phyloP scores from a whole-genome alignment of 805 yeast genomes.

The Maudiozyma barnettii region DNA sequence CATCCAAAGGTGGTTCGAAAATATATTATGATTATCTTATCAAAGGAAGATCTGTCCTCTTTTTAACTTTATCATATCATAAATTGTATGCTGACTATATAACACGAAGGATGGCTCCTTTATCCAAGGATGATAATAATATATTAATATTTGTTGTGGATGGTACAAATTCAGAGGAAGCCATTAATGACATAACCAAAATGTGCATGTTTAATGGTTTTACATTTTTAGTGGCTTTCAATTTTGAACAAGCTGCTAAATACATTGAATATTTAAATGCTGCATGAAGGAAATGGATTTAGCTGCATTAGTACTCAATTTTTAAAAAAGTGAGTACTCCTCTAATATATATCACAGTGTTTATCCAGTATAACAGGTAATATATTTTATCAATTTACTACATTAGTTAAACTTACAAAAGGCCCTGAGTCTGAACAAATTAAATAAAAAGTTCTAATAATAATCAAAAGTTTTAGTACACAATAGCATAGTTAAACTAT shows the following conservation, averaged over 20 bases:
- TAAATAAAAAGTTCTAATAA: no score
- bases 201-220: slow-evolving; percentile 34
- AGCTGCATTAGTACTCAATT: not conserved
- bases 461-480: no score
- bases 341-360: no score
- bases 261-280: slow-evolving; percentile 29
- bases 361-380: no score
- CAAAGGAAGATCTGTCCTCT: slow-evolving; percentile 46
- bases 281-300: not conserved
- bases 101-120: slow-evolving; percentile 42
- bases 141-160: slow-evolving; percentile 57
- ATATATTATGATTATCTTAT: slow-evolving; percentile 57
- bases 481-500: no score
- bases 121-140: slow-evolving; percentile 36
- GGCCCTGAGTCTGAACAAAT: no score
- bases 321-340: no score
- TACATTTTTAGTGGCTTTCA: slow-evolving; percentile 35
- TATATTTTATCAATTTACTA: no score
- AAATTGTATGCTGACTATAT: slow-evolving; percentile 70
- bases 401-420: no score
- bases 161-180: slow-evolving; percentile 45
- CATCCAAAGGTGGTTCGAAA: slow-evolving; percentile 29
- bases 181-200: slow-evolving; percentile 33
- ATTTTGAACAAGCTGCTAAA: slow-evolving; percentile 46
- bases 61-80: slow-evolving; percentile 62